A percentile compares a stretch with the other conserved stretches of the same genome.
Conservation (phyloP, 1,284 basidiomycete genomes). For the Schizophyllum amplum region DNA sequence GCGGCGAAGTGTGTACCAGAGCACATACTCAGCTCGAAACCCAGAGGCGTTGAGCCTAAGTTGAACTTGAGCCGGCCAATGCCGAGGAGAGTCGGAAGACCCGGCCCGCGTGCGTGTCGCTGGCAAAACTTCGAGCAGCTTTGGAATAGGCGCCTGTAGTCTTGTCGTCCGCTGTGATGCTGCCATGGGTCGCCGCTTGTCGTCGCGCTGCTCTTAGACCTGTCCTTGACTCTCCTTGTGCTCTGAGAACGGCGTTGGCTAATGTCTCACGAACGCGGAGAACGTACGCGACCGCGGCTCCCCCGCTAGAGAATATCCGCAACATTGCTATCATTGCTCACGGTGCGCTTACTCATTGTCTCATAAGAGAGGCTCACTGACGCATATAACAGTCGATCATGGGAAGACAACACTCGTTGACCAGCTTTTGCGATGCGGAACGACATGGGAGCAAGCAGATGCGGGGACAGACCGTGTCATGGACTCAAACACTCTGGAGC, state of each 20-base stretch:
- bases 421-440: constrained; percentile 38
- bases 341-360: constrained; percentile 10
- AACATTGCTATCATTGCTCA: constrained; percentile 23
- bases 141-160: not conserved
- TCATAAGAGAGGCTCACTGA: not conserved
- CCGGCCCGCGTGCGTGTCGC: too few species aligned
- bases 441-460: constrained; percentile 29
- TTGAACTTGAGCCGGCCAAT: too few species aligned
- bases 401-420: constrained; percentile 44
- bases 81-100: too few species aligned
- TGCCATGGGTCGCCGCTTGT: not conserved
- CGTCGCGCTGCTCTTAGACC: not conserved
- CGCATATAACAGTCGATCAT: constrained; percentile 30
- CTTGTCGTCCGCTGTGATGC: not conserved
- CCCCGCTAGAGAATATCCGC: constrained; percentile 17
- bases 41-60: too few species aligned
- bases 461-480: constrained; percentile 33
- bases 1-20: too few species aligned
- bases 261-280: not conserved
- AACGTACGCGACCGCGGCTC: constrained; percentile 4
- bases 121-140: not conserved
- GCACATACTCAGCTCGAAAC: too few species aligned
- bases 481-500: constrained; percentile 42
- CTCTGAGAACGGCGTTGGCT: not conserved
- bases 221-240: not conserved